Percentiles rank a stretch among this genome's conserved stretches.
Evolutionary conservation across 2,329 filamentous ascomycete species (phyloP).

Genomic region (Aspergillus versicolor): DNA sequence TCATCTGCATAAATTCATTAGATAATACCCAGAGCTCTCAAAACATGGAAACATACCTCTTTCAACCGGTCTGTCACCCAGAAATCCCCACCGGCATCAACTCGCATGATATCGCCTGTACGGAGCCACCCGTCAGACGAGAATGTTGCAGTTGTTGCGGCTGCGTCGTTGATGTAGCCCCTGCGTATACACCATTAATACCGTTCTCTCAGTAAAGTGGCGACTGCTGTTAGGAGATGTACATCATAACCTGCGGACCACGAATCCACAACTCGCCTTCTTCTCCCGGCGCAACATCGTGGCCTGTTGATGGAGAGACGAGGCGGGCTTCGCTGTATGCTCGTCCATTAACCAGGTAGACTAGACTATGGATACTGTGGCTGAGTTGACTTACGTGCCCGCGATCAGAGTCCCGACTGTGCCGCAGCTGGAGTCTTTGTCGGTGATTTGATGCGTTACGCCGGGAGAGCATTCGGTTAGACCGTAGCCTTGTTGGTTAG

Average conservation of each 20-base stretch:
- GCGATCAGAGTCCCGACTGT: conserved; percentile 21
- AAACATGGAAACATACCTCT: conserved; percentile 12
- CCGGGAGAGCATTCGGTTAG: conserved; percentile 18
- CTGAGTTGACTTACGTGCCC: conserved; percentile 5
- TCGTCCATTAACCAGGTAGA: neutral
- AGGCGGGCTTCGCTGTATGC: conserved; percentile 16
- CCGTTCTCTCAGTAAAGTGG: neutral
- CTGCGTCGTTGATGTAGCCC: conserved; percentile 18
- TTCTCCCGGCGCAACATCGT: conserved; percentile 15
- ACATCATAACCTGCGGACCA: conserved; percentile 21
- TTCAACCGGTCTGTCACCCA: conserved; percentile 24
- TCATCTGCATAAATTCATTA: conserved; percentile 11
- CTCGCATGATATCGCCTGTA: conserved; percentile 20
- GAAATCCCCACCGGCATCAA: conserved; percentile 19
- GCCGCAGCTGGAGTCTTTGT: conserved; percentile 14
- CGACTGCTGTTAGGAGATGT: neutral
- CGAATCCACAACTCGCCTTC: conserved; percentile 23
- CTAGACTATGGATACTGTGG: neutral
- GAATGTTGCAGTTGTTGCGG: conserved; percentile 17
- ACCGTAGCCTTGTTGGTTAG: conserved; percentile 14
- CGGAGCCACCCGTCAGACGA: conserved; percentile 17
- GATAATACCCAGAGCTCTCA: neutral
- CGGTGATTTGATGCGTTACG: conserved; percentile 19
- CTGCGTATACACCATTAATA: neutral
- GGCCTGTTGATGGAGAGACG: conserved; percentile 18